Base-by-base conservation (phyloP, 2,329 filamentous ascomycete species). In the Hymenoscyphus fructigenus region DNA sequence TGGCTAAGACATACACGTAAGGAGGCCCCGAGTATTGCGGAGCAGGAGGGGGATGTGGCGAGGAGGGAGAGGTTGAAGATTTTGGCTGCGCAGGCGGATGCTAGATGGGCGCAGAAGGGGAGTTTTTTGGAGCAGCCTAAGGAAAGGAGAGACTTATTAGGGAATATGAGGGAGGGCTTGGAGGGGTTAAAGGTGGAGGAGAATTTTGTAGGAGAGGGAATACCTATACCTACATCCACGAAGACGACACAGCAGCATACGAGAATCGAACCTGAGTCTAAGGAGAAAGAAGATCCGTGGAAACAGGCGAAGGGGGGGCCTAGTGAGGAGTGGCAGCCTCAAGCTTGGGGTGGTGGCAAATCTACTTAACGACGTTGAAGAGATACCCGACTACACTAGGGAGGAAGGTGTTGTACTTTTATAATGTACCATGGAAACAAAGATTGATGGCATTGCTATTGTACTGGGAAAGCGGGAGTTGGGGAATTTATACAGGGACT, bases 1-100 rank as follows among this genome's bases (percentile, higher is more conserved):
- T 90, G 88, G 88, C 80, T 90, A 59, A 85, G 88, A 17, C 81
- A 89, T 75, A 85, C 83, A 57, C 84, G 88, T 23, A 66, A 73
- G 2, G 74, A 82, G 0, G 79, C 87, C 1, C 88, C 88, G 0
- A 82, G 79, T 1, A 75, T 89, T 12, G 76, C 77, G 0, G 88
- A 90, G 75, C 86, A 89, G 75, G 72, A 77, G 6, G 75, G 74
- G 38, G 87, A 90, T 61, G 73, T 85, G 0, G 72, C 75, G 12
- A 81, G 88, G 29, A 84, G 82, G 75, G 78, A 79, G 60, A 79
- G 81, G 65, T 81, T 89, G 69, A 83, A 82, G 74, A 66, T 80
- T 5, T 79, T 89, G 17, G 88, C 86, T 14, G 85, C 85, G 17
- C 77, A 84, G 73, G 44, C 87, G 1, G 87, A 90, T 70, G 85